Conservation (phyloP, 768 basidiomycete genomes). For the Lentinula lateritia region DNA sequence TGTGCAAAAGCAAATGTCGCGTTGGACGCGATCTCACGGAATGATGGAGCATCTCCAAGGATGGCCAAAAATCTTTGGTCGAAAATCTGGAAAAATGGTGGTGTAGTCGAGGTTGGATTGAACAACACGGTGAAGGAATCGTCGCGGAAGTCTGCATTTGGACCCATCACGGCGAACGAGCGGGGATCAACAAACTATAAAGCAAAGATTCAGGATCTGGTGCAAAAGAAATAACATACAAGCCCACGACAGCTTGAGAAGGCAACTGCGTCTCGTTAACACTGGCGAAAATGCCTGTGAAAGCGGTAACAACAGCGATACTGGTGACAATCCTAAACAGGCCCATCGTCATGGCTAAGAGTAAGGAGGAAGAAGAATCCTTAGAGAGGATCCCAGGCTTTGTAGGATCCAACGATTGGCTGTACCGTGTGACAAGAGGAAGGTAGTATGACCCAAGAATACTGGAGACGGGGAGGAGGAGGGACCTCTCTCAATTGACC, state of each 20-base stretch:
- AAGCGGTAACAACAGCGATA: neutral
- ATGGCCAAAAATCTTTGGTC: constrained; percentile 50
- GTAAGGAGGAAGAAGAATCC: neutral
- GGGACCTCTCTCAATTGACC: neutral
- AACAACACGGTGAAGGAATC: constrained; percentile 20
- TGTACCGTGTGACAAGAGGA: neutral
- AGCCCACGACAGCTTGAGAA: constrained; percentile 6
- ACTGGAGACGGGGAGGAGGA: neutral
- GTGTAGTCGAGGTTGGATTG: constrained; percentile 39
- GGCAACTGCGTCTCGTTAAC: neutral
- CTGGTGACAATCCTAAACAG: neutral
- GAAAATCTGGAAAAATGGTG: constrained; percentile 48
- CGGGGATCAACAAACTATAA: constrained; percentile 29
- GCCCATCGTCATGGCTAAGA: neutral
- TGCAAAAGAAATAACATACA: neutral
- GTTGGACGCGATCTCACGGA: constrained; percentile 56
- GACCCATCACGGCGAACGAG: constrained; percentile 31
- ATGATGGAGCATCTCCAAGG: constrained; percentile 50
- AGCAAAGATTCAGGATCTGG: neutral
- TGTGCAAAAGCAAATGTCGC: constrained; percentile 69
- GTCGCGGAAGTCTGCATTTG: constrained; percentile 15
- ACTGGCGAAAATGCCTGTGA: neutral
- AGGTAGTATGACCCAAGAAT: neutral
- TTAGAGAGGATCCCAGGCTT: neutral
- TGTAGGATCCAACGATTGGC: neutral